A percentile compares a stretch with the other conserved stretches of the same genome.
These are phyloP conservation scores for Coix lacrymajobi DNA, from an alignment of 176 grass and related monocot species.

Conservation along the genomic window DNA sequence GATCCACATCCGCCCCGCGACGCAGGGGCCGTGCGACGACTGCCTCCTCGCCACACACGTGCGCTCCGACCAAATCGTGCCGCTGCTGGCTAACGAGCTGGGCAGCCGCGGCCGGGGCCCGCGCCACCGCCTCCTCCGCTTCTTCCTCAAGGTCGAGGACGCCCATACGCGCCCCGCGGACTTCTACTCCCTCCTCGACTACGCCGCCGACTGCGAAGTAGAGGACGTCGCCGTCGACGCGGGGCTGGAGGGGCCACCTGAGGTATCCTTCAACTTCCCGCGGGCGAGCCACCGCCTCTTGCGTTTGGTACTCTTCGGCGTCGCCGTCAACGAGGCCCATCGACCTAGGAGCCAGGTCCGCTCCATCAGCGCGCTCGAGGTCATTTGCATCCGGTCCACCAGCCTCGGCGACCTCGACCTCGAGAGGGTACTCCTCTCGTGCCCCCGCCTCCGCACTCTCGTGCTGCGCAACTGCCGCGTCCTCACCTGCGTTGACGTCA, in stretches of 20 bases:
- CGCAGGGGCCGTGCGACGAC: neutral
- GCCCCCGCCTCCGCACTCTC: too few species aligned
- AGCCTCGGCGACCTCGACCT: slow-evolving; percentile 13
- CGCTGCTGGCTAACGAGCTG: neutral
- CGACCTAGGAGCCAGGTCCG: neutral
- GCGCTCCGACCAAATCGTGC: neutral
- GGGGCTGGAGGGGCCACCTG: neutral
- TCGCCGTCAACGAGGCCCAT: neutral
- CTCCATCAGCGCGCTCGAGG: slow-evolving; percentile 16
- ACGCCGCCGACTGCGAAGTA: slow-evolving; percentile 35
- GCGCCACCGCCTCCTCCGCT: slow-evolving; percentile 17
- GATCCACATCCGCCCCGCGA: neutral
- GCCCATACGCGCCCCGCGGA: neutral
- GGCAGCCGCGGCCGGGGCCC: neutral
- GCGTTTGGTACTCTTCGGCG: slow-evolving; percentile 29
- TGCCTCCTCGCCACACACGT: neutral
- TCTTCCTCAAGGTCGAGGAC: slow-evolving; percentile 20
- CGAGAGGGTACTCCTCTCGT: slow-evolving; percentile 11
- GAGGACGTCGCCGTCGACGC: slow-evolving; percentile 23
- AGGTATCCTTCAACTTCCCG: neutral
- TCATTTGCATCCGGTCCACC: slow-evolving; percentile 15
- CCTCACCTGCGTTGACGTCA: too few species aligned
- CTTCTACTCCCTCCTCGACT: slow-evolving; percentile 31
- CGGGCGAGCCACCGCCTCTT: neutral
- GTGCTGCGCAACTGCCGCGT: too few species aligned